Conservation (phyloP, 495 filamentous ascomycete genomes). For the Haplographium delicatum region DNA sequence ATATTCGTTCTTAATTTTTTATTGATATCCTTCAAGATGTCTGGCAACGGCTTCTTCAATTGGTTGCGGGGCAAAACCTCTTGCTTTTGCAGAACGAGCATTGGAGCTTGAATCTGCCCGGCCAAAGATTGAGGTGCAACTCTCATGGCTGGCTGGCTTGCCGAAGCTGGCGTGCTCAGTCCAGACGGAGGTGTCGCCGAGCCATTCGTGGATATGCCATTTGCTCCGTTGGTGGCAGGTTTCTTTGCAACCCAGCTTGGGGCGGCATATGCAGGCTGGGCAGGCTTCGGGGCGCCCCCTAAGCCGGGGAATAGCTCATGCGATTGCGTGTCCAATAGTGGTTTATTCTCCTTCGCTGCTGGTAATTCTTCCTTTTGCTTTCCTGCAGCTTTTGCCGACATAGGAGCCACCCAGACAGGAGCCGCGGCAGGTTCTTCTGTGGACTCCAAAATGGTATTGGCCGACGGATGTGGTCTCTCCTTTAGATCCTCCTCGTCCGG, state of each 20-base stretch:
- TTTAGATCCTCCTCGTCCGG: constrained; percentile 71
- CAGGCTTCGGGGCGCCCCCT: constrained; percentile 63
- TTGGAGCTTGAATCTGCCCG: constrained; percentile 10
- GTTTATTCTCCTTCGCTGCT: constrained; percentile 37
- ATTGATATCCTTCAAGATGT: constrained; percentile 83
- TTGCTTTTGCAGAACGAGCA: constrained; percentile 53
- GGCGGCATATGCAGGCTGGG: constrained; percentile 43
- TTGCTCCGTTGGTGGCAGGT: constrained; percentile 40
- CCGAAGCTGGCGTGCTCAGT: constrained; percentile 28
- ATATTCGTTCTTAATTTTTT: constrained; percentile 81
- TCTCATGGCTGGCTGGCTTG: constrained; percentile 19
- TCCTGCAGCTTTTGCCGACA: constrained; percentile 54
- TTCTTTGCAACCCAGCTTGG: constrained; percentile 27
- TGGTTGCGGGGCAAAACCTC: constrained; percentile 69
- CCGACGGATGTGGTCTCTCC: constrained; percentile 31
- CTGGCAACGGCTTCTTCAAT: constrained; percentile 73
- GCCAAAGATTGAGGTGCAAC: constrained; percentile 41
- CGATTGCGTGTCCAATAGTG: constrained; percentile 69
- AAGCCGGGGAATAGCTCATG: constrained; percentile 88
- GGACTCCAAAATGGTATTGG: constrained; percentile 28
- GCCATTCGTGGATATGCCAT: constrained; percentile 56
- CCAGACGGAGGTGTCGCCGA: constrained; percentile 49
- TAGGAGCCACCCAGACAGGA: constrained; percentile 34
- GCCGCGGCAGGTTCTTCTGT: constrained; percentile 27
- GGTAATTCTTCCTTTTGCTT: constrained; percentile 52